Evolutionary conservation across 2,329 filamentous ascomycete species (phyloP), one percentile per base, ranked within the genome.

Genomic region (Aspergillus awamori): DNA sequence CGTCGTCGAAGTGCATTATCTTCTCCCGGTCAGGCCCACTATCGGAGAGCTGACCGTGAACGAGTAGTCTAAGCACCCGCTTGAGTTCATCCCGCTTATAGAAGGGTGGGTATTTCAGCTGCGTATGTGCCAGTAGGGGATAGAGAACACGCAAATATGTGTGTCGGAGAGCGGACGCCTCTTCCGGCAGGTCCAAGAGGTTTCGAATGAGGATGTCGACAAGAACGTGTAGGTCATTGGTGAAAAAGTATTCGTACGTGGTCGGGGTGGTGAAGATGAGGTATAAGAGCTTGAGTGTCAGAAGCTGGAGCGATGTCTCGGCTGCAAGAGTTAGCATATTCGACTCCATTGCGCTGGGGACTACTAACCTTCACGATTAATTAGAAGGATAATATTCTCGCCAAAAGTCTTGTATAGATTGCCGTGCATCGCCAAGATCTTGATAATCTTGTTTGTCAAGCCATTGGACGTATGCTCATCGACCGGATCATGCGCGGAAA

Each of bases 231-330:
- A 99, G 83, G 72, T 99, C 95, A 74, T 99, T 99, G 28, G 93
- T 97, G 77, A 98, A 99, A 74, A 99, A 99, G 77, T 98, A 99
- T 78, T 99, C 95, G 75, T 95, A 92, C 0, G 95, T 99, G 15
- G 90, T 86, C 59, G 87, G 87, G 8, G 92, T 98, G 4, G 93
- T 97, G 78, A 99, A 99, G 8, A 99, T 84, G 38, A 99, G 86
- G 77, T 98, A 99, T 28, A 99, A 83, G 4, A 97, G 86, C 78
- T 99, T 99, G 45, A 99, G 83, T 62, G 98, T 98, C n/a, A 99
- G 85, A 26, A 99, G 84, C 77, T 99, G 96, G 39, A 97, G 85
- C 1, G 93, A 94, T 0, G 95, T 96, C 76, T 98, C 93, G 8
- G 90, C 85, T 83, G 61, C 52, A n/a, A 20, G 22, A 58, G 58